Evolutionary conservation across 495 filamentous ascomycete genomes (phyloP), one percentile per base, ranked within the genome.

Genomic region (Xylaria scruposa): DNA sequence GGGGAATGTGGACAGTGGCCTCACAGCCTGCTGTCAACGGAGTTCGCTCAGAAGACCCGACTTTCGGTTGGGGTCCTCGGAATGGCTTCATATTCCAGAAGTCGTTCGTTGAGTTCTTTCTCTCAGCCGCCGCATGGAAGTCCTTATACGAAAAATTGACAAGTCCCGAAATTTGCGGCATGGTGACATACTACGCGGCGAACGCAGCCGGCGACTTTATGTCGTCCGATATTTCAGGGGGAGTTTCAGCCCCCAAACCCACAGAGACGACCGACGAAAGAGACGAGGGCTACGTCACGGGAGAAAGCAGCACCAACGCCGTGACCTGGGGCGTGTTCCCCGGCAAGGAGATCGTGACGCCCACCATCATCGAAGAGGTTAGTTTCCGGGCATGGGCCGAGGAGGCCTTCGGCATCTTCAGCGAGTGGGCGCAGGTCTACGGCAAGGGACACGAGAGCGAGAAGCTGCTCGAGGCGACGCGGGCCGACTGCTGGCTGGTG

Each of bases 11-110:
- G 97, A 97, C 94, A 4, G 89, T 99, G 15, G 96, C 96, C 29
- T 96, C 93, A n/a, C 96, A 99, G 77, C 96, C 96, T 31, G 94
- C 96, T 42, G 93, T 97, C 31, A 95, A 98, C 76, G 94, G 94
- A 42, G 81, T 94, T 7, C 87, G 86, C 47, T 94, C 90, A 70
- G 87, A 87, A 67, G 89, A 99, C 79, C 80, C 85, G n/a, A 85
- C 92, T 66, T 97, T 97, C 79, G 96, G 96, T 69, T 99, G 96
- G 96, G 96, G 96, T 15, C 96, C 96, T 0, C 89, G 88, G 51
- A 90, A 94, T 73, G 96, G 96, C 3, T 98, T 97, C 80, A 94
- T 98, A 63, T 99, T 97, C 85, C 96, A 99, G 76, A 99, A 99
- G 81, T 91, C 96, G 0, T 99, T 99, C 78, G 94, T 99, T 49